Evolutionary conservation across 345 rosid genomes (phyloP).

Genomic region (Eucalyptus viminalis): DNA sequence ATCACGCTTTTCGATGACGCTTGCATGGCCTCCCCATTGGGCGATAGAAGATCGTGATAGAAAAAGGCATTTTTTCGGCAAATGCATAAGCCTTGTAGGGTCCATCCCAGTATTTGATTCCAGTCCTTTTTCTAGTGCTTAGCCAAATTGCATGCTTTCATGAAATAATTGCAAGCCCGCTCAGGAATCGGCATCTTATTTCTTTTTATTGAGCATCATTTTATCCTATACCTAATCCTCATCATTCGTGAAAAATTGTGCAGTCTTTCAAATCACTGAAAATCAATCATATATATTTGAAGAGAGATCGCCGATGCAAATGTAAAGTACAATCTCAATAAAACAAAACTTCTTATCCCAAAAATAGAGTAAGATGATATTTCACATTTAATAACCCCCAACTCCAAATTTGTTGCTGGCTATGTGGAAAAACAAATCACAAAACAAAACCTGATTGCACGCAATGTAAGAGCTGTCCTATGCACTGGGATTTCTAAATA

Average conservation of each 20-base stretch:
- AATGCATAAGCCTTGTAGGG: not conserved
- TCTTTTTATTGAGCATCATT: not conserved
- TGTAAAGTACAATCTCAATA: too few species aligned
- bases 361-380: not conserved
- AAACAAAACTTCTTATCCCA: not conserved
- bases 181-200: not conserved
- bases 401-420: not conserved
- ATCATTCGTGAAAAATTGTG: too few species aligned
- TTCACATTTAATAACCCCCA: not conserved
- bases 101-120: not conserved
- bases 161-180: not conserved
- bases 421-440: not conserved
- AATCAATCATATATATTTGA: too few species aligned
- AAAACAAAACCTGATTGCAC: not conserved
- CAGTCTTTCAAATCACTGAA: fast-evolving
- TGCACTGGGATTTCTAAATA: not conserved
- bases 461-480: not conserved
- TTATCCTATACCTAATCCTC: fast-evolving
- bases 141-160: not conserved
- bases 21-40: not conserved
- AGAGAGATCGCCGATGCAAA: fast-evolving
- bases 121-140: not conserved
- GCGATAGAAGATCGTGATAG: not conserved
- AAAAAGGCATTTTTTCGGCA: not conserved
- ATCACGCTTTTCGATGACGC: not conserved